Conservation (phyloP, 768 basidiomycete genomes). For the Tylopilus subfusipes region DNA sequence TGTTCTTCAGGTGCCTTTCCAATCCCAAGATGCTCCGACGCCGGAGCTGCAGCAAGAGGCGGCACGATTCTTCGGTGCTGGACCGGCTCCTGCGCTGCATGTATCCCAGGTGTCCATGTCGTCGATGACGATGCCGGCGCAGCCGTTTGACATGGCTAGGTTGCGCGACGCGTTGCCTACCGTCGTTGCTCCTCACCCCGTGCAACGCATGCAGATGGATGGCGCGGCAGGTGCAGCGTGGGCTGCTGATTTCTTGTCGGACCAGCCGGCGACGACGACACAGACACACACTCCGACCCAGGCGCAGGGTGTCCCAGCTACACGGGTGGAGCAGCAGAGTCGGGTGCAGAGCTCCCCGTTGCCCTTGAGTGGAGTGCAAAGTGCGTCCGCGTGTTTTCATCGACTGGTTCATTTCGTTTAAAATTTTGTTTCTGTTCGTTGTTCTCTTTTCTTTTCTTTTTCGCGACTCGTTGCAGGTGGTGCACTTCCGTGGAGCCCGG, state of each 20-base stretch:
- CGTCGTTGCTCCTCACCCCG: background rate
- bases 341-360: conserved; percentile 2
- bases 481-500: conserved; percentile 40
- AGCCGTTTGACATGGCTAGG: conserved; percentile 58
- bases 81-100: conserved; percentile 28
- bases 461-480: conserved; percentile 26
- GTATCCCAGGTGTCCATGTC: conserved; percentile 3
- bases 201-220: conserved; percentile 21
- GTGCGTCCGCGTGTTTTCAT: conserved; percentile 12
- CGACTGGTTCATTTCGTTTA: background rate
- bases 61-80: conserved; percentile 58
- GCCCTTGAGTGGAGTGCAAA: conserved; percentile 7
- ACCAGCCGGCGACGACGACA: conserved; percentile 22
- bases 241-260: conserved; percentile 58
- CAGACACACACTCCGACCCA: background rate
- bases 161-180: conserved; percentile 24
- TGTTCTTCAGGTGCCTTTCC: conserved; percentile 47
- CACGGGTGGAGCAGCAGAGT: conserved; percentile 14
- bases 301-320: background rate
- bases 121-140: conserved; percentile 24
- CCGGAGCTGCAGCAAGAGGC: conserved; percentile 59
- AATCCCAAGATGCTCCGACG: conserved; percentile 44
- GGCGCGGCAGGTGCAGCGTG: conserved; percentile 37
- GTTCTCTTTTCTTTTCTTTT: background rate
- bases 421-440: background rate